These are phyloP conservation scores for Vitis hybrid DNA, from an alignment of 177 flowering plant genomes.

Conservation along the genomic window DNA sequence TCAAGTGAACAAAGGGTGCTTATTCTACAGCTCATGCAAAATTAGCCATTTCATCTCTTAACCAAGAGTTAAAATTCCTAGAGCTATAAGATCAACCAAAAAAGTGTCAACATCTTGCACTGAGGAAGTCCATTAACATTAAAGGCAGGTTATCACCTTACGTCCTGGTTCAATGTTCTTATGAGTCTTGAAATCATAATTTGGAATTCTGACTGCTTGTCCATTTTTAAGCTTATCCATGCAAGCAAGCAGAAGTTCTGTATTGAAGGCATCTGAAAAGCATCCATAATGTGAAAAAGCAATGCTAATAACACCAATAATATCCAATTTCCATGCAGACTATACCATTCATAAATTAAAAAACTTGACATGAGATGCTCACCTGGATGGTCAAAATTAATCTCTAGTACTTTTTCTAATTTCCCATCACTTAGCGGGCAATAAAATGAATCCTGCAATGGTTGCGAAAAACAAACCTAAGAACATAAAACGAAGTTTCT, in stretches of 20 bases:
- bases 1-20: no score
- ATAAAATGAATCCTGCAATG: conserved; percentile 68
- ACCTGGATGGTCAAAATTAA: conserved; percentile 76
- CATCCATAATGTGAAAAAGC: not conserved
- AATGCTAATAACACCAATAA: not conserved
- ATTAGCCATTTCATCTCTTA: no score
- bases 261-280: conserved; percentile 63
- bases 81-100: no score
- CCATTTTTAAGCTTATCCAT: conserved; percentile 58
- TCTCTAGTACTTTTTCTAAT: conserved; percentile 35
- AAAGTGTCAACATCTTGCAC: no score
- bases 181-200: conserved; percentile 59
- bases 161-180: conserved; percentile 35
- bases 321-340: not conserved
- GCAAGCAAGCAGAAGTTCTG: conserved; percentile 54
- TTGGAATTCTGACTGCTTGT: conserved; percentile 50
- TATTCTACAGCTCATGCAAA: no score
- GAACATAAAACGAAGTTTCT: not conserved
- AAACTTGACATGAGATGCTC: conserved; percentile 9
- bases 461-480: not conserved
- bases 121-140: not conserved
- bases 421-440: conserved; percentile 35
- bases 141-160: conserved; percentile 37
- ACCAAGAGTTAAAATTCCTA: no score
- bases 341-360: not conserved